Percentiles rank a stretch among this genome's conserved stretches.
phyloP scores from a whole-genome alignment of 2,329 filamentous ascomycete species.

The Xylaria arbuscula region DNA sequence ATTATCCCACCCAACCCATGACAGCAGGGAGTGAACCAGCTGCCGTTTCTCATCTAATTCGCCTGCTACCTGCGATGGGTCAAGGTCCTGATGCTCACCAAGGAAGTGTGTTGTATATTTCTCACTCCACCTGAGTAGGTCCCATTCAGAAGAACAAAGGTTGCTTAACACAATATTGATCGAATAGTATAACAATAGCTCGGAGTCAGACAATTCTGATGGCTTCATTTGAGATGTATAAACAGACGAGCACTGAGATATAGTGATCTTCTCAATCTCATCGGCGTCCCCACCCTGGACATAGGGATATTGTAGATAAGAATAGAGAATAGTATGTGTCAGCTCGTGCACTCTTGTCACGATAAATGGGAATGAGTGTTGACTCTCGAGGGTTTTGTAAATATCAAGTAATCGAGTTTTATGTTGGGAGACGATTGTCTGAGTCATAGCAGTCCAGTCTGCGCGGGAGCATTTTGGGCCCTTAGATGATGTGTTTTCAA shows the following conservation, averaged over 20 bases:
- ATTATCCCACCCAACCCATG: slow-evolving; percentile 16
- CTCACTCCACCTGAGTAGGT: slow-evolving; percentile 18
- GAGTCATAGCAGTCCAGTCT: slow-evolving; percentile 1
- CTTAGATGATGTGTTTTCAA: not conserved
- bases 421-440: slow-evolving; percentile 18
- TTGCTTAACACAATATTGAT: slow-evolving; percentile 5
- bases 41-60: slow-evolving; percentile 8
- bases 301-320: slow-evolving; percentile 17
- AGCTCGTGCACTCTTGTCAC: slow-evolving; percentile 15
- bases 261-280: slow-evolving; percentile 6
- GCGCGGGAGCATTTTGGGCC: slow-evolving; percentile 6
- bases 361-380: not conserved
- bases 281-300: not conserved
- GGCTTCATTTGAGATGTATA: not conserved
- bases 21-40: not conserved
- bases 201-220: slow-evolving; percentile 7
- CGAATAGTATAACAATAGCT: slow-evolving; percentile 18
- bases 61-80: not conserved
- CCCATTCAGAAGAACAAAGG: slow-evolving; percentile 21
- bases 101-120: slow-evolving; percentile 14
- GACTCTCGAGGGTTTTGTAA: not conserved
- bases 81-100: not conserved
- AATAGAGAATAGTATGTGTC: slow-evolving; percentile 14
- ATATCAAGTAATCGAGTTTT: slow-evolving; percentile 17
- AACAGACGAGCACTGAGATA: slow-evolving; percentile 17